Conservation (phyloP, 2,329 filamentous ascomycete species). For the Sodiomyces alkalinus region DNA sequence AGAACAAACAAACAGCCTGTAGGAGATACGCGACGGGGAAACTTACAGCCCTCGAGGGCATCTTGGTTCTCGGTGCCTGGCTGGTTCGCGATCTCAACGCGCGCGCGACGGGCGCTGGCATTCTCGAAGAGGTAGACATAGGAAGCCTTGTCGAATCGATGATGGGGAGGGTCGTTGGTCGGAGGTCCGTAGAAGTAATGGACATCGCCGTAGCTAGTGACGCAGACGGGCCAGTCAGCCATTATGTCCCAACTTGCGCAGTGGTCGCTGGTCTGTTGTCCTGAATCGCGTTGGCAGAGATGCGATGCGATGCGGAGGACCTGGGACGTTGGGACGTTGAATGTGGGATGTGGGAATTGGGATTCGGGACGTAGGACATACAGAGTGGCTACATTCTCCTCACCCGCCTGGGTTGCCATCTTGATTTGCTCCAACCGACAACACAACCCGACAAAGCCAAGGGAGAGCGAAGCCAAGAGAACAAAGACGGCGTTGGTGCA, state of each 20-base stretch:
- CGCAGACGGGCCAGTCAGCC: slow-evolving; percentile 10
- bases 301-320: too few species aligned
- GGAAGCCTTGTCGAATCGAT: slow-evolving; percentile 66
- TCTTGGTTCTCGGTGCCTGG: slow-evolving; percentile 64
- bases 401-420: slow-evolving; percentile 31
- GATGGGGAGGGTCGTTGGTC: slow-evolving; percentile 52
- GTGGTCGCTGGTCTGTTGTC: too few species aligned
- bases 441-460: slow-evolving; percentile 2
- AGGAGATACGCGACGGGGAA: neutral
- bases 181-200: slow-evolving; percentile 68
- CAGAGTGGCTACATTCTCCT: slow-evolving; percentile 36
- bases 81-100: slow-evolving; percentile 63
- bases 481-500: neutral
- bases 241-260: slow-evolving; percentile 1
- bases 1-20: too few species aligned
- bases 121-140: slow-evolving; percentile 74
- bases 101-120: slow-evolving; percentile 47
- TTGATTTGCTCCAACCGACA: slow-evolving; percentile 5
- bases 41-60: slow-evolving; percentile 62
- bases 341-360: neutral
- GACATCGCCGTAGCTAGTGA: slow-evolving; percentile 54
- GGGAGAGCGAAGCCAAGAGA: neutral
- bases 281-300: too few species aligned
- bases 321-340: too few species aligned
- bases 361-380: slow-evolving; percentile 17